phyloP scores from a whole-genome alignment of 2,329 filamentous ascomycete species.

The Aspergillus sp. region DNA sequence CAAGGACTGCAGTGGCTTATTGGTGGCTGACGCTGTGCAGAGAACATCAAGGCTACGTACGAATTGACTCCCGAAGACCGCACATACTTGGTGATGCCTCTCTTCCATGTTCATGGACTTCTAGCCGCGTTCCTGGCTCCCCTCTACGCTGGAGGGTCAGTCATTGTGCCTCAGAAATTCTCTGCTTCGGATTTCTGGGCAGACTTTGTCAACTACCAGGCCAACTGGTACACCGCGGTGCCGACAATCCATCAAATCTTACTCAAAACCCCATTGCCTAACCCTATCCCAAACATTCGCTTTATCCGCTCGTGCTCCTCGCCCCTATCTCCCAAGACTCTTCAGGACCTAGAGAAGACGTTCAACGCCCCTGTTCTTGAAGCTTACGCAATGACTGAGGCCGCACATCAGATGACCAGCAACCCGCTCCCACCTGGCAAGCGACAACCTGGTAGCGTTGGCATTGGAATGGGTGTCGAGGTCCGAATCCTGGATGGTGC shows the following conservation, averaged over 20 bases:
- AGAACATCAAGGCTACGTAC: constrained; percentile 74
- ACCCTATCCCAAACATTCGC: constrained; percentile 63
- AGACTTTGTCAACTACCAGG: constrained; percentile 65
- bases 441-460: constrained; percentile 74
- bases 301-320: constrained; percentile 87
- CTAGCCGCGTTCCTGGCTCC: constrained; percentile 75
- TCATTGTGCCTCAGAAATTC: constrained; percentile 72
- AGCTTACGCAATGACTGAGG: constrained; percentile 90
- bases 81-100: constrained; percentile 81
- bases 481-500: constrained; percentile 67
- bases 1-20: not conserved
- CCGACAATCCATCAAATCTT: constrained; percentile 88
- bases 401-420: constrained; percentile 48
- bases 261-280: constrained; percentile 64
- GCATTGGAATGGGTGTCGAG: constrained; percentile 75
- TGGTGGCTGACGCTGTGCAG: constrained; percentile 26
- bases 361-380: constrained; percentile 77
- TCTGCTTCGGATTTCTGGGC: constrained; percentile 77
- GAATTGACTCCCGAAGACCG: constrained; percentile 63
- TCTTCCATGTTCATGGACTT: constrained; percentile 87
- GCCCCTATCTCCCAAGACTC: constrained; percentile 72
- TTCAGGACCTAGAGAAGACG: constrained; percentile 68
- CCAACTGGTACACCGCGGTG: constrained; percentile 91
- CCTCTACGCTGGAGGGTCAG: constrained; percentile 67
- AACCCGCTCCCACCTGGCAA: constrained; percentile 64